phyloP scores from a whole-genome alignment of 306 rosid genomes.

The Cucumis melo region DNA sequence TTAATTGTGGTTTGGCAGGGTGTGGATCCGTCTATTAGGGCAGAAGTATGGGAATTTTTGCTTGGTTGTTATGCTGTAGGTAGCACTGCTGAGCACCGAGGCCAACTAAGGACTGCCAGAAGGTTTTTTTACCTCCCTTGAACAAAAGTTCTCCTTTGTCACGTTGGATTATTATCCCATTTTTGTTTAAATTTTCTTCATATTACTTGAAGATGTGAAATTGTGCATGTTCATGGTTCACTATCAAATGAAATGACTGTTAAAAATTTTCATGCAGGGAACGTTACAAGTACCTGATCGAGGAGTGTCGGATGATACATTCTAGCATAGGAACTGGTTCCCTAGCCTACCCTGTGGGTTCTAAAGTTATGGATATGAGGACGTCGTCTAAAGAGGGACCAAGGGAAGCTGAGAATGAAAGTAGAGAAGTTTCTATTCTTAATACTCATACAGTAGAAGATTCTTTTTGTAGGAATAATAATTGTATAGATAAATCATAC shows the following conservation, averaged over 20 bases:
- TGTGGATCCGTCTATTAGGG: constrained; percentile 79
- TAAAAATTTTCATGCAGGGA: constrained; percentile 47
- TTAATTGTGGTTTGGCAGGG: constrained; percentile 38
- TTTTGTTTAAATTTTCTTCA: constrained; percentile 1
- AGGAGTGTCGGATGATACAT: constrained; percentile 80
- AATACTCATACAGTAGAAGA: constrained; percentile 29
- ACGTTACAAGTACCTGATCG: constrained; percentile 53
- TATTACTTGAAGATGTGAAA: constrained; percentile 2
- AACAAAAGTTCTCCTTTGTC: not conserved
- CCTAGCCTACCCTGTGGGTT: constrained; percentile 80
- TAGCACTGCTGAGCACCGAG: constrained; percentile 60
- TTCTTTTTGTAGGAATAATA: constrained; percentile 26
- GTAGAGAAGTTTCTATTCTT: constrained; percentile 30
- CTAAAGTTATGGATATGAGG: constrained; percentile 92
- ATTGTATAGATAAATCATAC: constrained; percentile 33
- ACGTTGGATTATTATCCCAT: not conserved
- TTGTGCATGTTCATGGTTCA: not conserved
- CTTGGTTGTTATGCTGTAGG: constrained; percentile 78
- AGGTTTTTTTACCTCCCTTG: constrained; percentile 32
- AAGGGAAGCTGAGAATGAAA: constrained; percentile 32
- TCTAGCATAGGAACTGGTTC: constrained; percentile 93
- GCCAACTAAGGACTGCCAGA: constrained; percentile 64
- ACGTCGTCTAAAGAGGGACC: constrained; percentile 44
- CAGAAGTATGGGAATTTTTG: constrained; percentile 91
- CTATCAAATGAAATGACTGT: constrained; percentile 3